Conservation (phyloP, 768 basidiomycete species). For the Agrocybe praecox region DNA sequence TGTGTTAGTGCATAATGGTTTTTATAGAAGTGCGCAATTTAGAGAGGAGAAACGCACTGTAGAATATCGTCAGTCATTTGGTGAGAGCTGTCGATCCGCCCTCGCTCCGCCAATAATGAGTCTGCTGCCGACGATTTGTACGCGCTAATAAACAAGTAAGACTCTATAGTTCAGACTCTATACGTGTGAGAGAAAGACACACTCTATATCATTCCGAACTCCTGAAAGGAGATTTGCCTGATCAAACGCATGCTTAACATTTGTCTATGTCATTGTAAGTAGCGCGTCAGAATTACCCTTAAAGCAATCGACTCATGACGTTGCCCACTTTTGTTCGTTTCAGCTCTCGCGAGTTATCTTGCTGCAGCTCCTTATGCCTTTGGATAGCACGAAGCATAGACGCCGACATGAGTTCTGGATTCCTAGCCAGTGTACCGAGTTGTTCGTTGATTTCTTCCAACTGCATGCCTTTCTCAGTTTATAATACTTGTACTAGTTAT, state of each 20-base stretch:
- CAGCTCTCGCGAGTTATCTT: constrained; percentile 86
- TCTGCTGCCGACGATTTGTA: constrained; percentile 92
- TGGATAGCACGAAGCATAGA: constrained; percentile 90
- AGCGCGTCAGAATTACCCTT: constrained; percentile 20
- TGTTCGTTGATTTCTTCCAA: constrained; percentile 87
- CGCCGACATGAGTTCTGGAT: constrained; percentile 73
- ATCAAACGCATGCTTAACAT: constrained; percentile 81
- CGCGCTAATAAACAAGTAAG: constrained; percentile 50
- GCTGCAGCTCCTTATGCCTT: constrained; percentile 86
- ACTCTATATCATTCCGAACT: constrained; percentile 97
- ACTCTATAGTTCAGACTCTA: background rate
- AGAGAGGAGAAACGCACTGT: constrained; percentile 57
- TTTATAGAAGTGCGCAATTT: too few relatives aligned
- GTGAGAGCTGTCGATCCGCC: constrained; percentile 90
- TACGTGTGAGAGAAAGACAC: constrained; percentile 22
- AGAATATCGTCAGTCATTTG: constrained; percentile 93
- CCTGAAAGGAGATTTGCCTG: constrained; percentile 87
- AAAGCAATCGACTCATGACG: background rate
- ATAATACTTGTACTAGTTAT: background rate
- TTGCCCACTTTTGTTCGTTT: constrained; percentile 75
- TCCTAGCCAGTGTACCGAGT: constrained; percentile 65
- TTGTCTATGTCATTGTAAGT: constrained; percentile 48
- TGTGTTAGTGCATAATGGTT: background rate
- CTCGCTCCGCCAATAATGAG: constrained; percentile 83
- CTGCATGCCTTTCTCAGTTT: constrained; percentile 39